Base-by-base conservation (phyloP, 2,329 filamentous ascomycete genomes). In the Uncinocarpus reesii region DNA sequence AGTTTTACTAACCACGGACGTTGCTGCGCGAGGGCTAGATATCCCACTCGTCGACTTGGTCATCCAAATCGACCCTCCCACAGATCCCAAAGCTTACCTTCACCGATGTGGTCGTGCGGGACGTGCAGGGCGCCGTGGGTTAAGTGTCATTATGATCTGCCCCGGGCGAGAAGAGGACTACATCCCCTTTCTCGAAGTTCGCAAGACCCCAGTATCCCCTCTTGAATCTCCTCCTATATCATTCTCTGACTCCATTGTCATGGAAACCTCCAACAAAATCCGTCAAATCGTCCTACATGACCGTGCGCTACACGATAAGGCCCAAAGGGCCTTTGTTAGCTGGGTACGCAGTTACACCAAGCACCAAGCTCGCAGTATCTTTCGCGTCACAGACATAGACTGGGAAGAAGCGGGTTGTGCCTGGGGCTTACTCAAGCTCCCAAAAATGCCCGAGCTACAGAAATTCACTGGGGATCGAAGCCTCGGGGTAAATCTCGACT, bases 281-380 rank as follows among this genome's bases (percentile, higher is more conserved):
- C 77, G 86, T 21, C 68, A 71, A 8, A 62, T 68, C 1, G 71
- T 75, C 11, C 67, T 71, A 23, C 65, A 69, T 32, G 83, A 86
- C 61, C 71, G 83, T 20, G 78, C 79, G 21, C 62, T 92, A 8
- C 83, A 92, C 62, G 88, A 95, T 63, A 92, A 94, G 60, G 88
- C 84, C 0, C 87, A 95, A 61, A 81, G 83, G 53, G 92, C 83
- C 0, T 96, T 98, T 58, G 90, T 96, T 18, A 90, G 84, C 61
- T 96, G 88, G 85, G 80, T 94, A 1, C 80, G 88, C 61, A 84
- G 86, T 56, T 96, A 96, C 68, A 84, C 80, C 61, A 93, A 92
- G 59, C 92, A 96, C 60, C 81, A 89, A 56, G 88, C 90, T 1
- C 83, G 80, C 51, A 93, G 87, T 59, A 96, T 98, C 56, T 98